Base-by-base conservation (phyloP, 306 rosid genomes). In the Quercus gilva region DNA sequence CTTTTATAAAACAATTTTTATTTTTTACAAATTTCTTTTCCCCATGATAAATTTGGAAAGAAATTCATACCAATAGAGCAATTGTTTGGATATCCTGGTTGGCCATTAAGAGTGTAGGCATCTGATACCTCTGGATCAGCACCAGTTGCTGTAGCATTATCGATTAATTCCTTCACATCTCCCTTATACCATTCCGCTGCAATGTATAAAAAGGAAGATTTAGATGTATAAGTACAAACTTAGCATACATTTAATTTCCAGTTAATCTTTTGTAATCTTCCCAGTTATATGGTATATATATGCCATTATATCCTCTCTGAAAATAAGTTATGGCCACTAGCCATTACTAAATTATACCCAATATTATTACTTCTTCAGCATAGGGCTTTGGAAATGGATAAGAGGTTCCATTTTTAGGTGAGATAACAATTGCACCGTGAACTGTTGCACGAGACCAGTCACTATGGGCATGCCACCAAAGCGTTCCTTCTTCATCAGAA, bases 391-490 rank as follows among this genome's bases (percentile, higher is more conserved):
- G 78, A 55, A 76, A 84, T 2, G 87, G 84, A 21, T 75, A 84
- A 2, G 67, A 23, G 1, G 20, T 71, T 26, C 52, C 72, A 0
- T 0, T 0, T 1, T 63, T 20, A 2, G 85, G 88, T 11, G 26
- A 71, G 13, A 85, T 75, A 5, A 82, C 56, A 20, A 82, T 79
- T 1, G 83, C 64, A 0, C 88, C 86, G 4, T 82, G 83, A 5
- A 85, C 79, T 1, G 86, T 81, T 64, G 84, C 84, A 0, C 86
- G 85, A 2, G 80, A 2, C 88, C 88, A 85, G 2, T 72, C 80
- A 4, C 88, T 85, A 33, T 85, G 88, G 9, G 88, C 86, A 37
- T 85, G 88, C 86, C 88, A 85, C 86, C 88, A 85, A 1, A 85
- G n/a, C 1, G 88, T 85, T 20, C 86, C 84, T 82, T 85, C 88